phyloP scores from a whole-genome alignment of 345 rosid genomes.

The Cochlearia excelsa region DNA sequence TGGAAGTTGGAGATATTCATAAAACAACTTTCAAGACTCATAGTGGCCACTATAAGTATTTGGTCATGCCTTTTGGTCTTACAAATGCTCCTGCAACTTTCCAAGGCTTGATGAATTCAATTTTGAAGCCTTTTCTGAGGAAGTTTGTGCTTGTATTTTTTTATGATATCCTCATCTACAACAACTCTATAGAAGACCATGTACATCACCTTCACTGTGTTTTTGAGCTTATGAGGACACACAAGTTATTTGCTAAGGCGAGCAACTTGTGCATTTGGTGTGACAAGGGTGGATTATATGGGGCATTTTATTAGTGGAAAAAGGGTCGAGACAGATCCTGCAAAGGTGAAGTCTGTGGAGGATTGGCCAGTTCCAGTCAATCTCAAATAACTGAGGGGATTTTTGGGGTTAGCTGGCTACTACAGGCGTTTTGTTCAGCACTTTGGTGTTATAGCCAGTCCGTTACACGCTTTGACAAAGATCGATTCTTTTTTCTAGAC shows the following conservation, averaged over 20 bases:
- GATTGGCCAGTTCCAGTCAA: no score
- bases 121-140: background rate
- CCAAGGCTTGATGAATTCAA: background rate
- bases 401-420: background rate
- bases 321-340: no score
- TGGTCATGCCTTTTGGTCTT: background rate
- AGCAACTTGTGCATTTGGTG: no score
- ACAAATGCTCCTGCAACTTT: background rate
- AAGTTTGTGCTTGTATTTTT: background rate
- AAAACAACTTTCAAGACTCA: background rate
- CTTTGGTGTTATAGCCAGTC: background rate
- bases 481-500: background rate
- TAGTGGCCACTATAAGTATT: background rate
- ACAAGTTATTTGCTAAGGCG: no score
- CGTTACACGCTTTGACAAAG: background rate
- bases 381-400: no score
- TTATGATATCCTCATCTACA: background rate
- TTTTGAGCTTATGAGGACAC: no score
- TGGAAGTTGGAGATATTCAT: background rate
- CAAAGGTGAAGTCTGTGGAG: no score
- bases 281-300: no score
- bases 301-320: no score
- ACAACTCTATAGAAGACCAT: background rate
- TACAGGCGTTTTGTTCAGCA: background rate
- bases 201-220: no score